These are phyloP conservation scores for Mortierella sp. DNA, from an alignment of 371 early-diverging fungal genomes.

Conservation along the genomic window DNA sequence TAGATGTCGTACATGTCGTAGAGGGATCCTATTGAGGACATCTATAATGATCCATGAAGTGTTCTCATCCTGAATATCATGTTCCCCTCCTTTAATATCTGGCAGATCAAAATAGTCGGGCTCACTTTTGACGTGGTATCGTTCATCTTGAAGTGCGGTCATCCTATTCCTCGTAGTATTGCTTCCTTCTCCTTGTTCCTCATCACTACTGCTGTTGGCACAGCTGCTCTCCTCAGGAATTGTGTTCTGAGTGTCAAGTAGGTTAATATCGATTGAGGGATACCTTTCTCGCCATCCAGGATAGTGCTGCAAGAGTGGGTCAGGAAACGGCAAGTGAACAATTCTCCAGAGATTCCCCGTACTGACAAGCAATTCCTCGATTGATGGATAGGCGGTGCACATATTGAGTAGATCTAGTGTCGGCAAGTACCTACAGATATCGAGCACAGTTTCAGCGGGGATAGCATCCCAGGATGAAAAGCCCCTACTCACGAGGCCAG, in stretches of 20 bases:
- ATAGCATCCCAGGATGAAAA: slow-evolving; percentile 24
- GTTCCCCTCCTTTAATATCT: slow-evolving; percentile 14
- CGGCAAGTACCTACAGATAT: slow-evolving; percentile 20
- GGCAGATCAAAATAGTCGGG: slow-evolving; percentile 16
- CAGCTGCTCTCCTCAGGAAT: neutral
- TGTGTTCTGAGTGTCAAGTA: neutral
- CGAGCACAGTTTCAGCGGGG: slow-evolving; percentile 21
- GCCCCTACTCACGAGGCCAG: slow-evolving; percentile 2
- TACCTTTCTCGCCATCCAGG: slow-evolving; percentile 26
- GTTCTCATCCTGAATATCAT: slow-evolving; percentile 7
- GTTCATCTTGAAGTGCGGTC: slow-evolving; percentile 11
- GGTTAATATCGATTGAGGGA: neutral
- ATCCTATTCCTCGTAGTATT: neutral
- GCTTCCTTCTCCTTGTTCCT: neutral
- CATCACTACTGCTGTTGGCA: neutral
- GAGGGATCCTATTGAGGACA: slow-evolving; percentile 22
- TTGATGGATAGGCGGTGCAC: slow-evolving; percentile 21
- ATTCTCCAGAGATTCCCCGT: slow-evolving; percentile 16
- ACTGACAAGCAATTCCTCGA: slow-evolving; percentile 10
- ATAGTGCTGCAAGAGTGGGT: slow-evolving; percentile 24
- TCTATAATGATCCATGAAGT: slow-evolving; percentile 36
- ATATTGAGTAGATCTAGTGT: slow-evolving; percentile 31
- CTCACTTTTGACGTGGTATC: slow-evolving; percentile 18
- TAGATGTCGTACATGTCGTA: slow-evolving; percentile 20
- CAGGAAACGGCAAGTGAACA: slow-evolving; percentile 40